phyloP scores from a whole-genome alignment of 331 rosid species.

The Pyracantha coccinea region DNA sequence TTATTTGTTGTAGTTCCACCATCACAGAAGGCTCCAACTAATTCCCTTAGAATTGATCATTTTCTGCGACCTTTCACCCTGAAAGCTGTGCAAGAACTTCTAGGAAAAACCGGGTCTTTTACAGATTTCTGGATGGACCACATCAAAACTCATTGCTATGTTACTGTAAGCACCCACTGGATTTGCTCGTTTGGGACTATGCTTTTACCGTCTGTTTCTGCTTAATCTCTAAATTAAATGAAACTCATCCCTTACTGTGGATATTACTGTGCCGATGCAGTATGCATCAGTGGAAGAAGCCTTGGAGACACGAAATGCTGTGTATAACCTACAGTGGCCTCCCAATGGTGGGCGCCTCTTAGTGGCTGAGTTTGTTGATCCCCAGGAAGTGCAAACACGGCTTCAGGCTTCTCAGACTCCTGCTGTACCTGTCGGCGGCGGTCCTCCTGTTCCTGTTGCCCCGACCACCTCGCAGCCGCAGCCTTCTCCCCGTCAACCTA shows the following conservation, averaged over 20 bases:
- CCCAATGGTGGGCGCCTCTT: slow-evolving; percentile 89
- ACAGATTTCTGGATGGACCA: slow-evolving; percentile 95
- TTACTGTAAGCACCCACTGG: slow-evolving; percentile 46
- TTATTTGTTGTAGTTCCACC: slow-evolving; percentile 64
- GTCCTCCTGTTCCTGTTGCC: slow-evolving; percentile 33
- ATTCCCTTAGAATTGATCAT: slow-evolving; percentile 74
- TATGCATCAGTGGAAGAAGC: slow-evolving; percentile 78
- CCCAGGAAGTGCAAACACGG: slow-evolving; percentile 73
- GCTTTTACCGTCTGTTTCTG: not conserved
- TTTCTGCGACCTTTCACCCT: slow-evolving; percentile 95
- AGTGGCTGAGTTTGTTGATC: slow-evolving; percentile 77
- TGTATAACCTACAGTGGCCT: slow-evolving; percentile 95
- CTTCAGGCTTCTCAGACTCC: slow-evolving; percentile 54
- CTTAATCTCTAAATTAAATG: not conserved
- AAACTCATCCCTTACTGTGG: not conserved
- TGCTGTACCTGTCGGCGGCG: slow-evolving; percentile 33
- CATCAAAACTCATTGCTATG: slow-evolving; percentile 96
- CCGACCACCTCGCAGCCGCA: slow-evolving; percentile 44
- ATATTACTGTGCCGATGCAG: slow-evolving; percentile 30
- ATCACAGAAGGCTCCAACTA: slow-evolving; percentile 66
- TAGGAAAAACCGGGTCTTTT: slow-evolving; percentile 74
- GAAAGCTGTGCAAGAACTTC: slow-evolving; percentile 93
- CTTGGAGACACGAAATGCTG: slow-evolving; percentile 71
- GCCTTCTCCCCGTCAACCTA: slow-evolving; percentile 55
- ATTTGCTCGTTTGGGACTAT: not conserved